Conservation (phyloP, 2,329 filamentous ascomycete genomes). For the Trichothecium roseum region DNA sequence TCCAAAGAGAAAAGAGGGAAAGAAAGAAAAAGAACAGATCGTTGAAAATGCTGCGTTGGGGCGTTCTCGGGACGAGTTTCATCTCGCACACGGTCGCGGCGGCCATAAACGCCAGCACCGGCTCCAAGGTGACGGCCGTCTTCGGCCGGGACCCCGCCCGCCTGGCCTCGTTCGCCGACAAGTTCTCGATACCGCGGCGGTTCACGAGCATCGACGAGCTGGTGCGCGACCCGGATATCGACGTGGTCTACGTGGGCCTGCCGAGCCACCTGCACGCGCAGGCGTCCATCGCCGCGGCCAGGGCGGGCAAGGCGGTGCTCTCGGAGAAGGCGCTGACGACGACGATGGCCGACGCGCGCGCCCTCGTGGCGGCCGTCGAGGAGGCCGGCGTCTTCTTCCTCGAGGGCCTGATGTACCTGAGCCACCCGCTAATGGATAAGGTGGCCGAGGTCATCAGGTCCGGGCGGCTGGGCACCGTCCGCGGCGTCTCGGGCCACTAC, state of each 20-base stretch:
- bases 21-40: no score
- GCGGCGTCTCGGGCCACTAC: constrained; percentile 14
- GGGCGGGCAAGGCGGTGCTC: constrained; percentile 13
- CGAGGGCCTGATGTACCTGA: constrained; percentile 17
- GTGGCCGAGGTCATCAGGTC: constrained; percentile 11
- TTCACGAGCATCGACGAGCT: constrained; percentile 12
- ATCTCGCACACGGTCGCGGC: constrained; percentile 15
- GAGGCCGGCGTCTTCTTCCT: constrained; percentile 14
- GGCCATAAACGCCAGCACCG: constrained; percentile 11
- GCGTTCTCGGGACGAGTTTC: constrained; percentile 17
- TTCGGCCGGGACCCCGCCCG: constrained; percentile 14
- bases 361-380: constrained; percentile 12
- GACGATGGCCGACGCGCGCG: constrained; percentile 13
- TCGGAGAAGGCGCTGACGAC: constrained; percentile 17
- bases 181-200: constrained; percentile 11
- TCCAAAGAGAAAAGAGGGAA: no score
- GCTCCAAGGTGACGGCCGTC: constrained; percentile 13
- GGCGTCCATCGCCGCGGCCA: constrained; percentile 12
- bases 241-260: constrained; percentile 16
- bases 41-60: constrained; percentile 17
- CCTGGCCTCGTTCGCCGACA: constrained; percentile 13
- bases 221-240: constrained; percentile 12
- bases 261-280: constrained; percentile 16
- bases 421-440: constrained; percentile 14
- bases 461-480: constrained; percentile 11